Conservation (phyloP, 140 eudicot species). For the Bidens hawaiensis region DNA sequence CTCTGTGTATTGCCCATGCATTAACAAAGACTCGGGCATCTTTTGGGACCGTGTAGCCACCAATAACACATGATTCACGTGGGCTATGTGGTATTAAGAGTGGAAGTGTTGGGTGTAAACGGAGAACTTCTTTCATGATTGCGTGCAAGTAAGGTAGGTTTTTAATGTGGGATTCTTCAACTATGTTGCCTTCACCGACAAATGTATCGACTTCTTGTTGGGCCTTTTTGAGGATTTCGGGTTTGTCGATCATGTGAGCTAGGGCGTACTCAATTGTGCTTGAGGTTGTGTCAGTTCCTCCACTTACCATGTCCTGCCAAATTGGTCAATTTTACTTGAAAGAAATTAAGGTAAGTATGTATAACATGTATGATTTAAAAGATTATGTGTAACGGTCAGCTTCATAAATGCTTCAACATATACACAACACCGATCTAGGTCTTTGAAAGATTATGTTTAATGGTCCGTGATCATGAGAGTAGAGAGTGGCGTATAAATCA, state of each 20-base stretch:
- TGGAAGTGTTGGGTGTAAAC: conserved; percentile 37
- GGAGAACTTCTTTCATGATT: conserved; percentile 38
- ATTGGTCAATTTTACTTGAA: not conserved
- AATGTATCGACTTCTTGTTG: conserved; percentile 32
- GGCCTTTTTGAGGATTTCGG: conserved; percentile 21
- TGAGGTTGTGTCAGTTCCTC: conserved; percentile 39
- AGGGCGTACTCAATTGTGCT: conserved; percentile 34
- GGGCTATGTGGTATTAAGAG: conserved; percentile 30
- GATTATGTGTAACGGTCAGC: no score
- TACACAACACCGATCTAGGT: no score
- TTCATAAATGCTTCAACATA: no score
- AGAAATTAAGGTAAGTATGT: no score
- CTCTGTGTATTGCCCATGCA: conserved; percentile 46
- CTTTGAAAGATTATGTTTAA: no score
- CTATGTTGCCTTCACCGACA: conserved; percentile 31
- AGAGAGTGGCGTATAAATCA: no score
- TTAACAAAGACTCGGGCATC: conserved; percentile 34
- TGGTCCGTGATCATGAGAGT: no score
- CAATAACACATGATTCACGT: conserved; percentile 25
- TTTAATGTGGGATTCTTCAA: conserved; percentile 31
- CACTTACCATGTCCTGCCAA: conserved; percentile 38
- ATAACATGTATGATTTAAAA: not conserved
- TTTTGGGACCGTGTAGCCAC: conserved; percentile 39
- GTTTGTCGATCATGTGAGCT: conserved; percentile 30
- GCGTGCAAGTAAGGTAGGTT: conserved; percentile 37